A percentile compares a stretch with the other conserved stretches of the same genome.
These are phyloP conservation scores for Chaetomidium leptoderma DNA, from an alignment of 495 filamentous ascomycete species.

Conservation along the genomic window DNA sequence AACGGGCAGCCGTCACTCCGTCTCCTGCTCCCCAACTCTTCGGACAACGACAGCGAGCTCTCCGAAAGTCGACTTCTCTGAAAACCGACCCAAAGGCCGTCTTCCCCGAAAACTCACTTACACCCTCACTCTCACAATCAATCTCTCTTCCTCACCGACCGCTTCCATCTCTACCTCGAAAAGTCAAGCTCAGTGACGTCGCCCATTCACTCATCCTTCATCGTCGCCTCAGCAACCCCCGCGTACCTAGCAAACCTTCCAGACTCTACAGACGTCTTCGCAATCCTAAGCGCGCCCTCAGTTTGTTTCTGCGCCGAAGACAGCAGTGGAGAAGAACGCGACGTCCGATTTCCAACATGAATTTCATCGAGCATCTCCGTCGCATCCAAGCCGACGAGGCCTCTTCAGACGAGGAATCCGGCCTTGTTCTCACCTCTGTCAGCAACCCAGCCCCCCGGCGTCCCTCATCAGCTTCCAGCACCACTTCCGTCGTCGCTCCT, in stretches of 20 bases:
- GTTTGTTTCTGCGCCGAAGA: conserved; percentile 6
- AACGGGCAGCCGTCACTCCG: neutral
- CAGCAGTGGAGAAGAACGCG: conserved; percentile 12
- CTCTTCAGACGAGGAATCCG: conserved; percentile 11
- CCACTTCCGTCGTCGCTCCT: neutral
- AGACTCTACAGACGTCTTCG: conserved; percentile 9
- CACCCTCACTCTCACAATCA: neutral
- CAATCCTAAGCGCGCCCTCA: conserved; percentile 9
- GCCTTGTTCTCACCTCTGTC: neutral
- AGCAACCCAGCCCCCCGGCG: neutral
- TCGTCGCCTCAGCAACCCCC: neutral
- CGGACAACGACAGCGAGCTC: neutral
- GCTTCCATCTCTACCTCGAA: neutral
- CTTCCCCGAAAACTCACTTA: neutral
- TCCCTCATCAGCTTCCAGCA: neutral
- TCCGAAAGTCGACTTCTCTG: conserved; percentile 2
- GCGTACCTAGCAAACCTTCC: neutral
- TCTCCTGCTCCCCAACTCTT: conserved; percentile 1
- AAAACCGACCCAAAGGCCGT: neutral
- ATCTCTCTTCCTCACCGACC: neutral
- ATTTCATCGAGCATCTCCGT: conserved; percentile 5
- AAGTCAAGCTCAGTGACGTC: neutral
- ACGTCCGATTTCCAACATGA: conserved; percentile 5
- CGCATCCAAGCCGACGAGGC: conserved; percentile 4
- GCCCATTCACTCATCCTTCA: neutral